A percentile compares a stretch with the other conserved stretches of the same genome.
Conservation (phyloP, 768 basidiomycete genomes). For the Boletus rex-veris region DNA sequence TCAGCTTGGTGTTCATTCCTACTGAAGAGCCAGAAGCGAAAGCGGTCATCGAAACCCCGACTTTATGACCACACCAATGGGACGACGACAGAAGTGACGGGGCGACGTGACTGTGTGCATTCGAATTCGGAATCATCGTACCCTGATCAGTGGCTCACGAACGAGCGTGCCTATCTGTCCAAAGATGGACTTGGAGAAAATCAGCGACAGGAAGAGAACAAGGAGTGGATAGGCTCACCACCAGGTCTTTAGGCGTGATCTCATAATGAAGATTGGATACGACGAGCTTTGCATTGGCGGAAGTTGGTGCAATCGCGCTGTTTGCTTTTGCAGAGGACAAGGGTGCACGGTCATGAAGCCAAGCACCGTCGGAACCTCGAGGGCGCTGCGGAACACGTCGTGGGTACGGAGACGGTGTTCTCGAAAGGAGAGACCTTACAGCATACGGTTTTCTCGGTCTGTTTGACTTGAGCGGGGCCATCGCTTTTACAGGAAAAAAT, state of each 20-base stretch:
- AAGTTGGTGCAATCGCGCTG: constrained; percentile 20
- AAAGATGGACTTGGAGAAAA: constrained; percentile 67
- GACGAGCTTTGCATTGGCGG: constrained; percentile 53
- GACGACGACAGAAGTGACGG: constrained; percentile 33
- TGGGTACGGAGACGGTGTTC: constrained; percentile 1
- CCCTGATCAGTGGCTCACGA: constrained; percentile 91
- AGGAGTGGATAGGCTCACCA: constrained; percentile 48
- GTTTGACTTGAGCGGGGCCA: constrained; percentile 26
- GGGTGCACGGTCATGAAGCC: constrained; percentile 76
- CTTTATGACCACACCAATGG: constrained; percentile 23
- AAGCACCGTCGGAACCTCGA: constrained; percentile 56
- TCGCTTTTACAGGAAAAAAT: constrained; percentile 1
- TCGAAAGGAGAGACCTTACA: constrained; percentile 25
- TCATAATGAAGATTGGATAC: constrained; percentile 93
- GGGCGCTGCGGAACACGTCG: constrained; percentile 48
- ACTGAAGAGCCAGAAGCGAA: constrained; percentile 42
- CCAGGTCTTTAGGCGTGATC: constrained; percentile 82
- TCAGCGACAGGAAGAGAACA: constrained; percentile 1
- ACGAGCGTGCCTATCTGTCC: constrained; percentile 89
- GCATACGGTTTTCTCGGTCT: constrained; percentile 43
- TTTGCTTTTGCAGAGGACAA: constrained; percentile 32
- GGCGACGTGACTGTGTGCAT: constrained; percentile 32
- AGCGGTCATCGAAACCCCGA: constrained; percentile 35
- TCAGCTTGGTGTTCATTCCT: constrained; percentile 47
- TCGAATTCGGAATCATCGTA: constrained; percentile 63